A percentile compares a stretch with the other conserved stretches of the same genome.
Conservation (phyloP, 805 yeast species). For the Kazachstania viticola region DNA sequence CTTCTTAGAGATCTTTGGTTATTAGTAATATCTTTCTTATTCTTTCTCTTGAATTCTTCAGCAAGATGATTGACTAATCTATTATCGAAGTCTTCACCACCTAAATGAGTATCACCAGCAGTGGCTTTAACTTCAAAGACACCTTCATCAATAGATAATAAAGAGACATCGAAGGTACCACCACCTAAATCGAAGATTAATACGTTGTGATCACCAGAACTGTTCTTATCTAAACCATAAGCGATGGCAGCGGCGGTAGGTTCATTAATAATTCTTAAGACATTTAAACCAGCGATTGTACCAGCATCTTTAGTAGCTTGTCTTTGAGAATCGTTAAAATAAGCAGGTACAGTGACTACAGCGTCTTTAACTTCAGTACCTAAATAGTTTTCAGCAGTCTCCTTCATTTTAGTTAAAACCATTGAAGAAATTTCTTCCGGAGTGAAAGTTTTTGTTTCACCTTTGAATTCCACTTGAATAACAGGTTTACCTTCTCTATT, state of each 20-base stretch:
- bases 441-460: conserved; percentile 76
- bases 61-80: conserved; percentile 86
- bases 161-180: conserved; percentile 95
- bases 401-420: conserved; percentile 84
- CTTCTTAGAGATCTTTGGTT: conserved; percentile 96
- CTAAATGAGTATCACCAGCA: conserved; percentile 59
- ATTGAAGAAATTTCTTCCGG: conserved; percentile 94
- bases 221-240: conserved; percentile 76
- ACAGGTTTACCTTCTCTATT: conserved; percentile 68
- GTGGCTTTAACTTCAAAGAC: conserved; percentile 94
- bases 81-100: conserved; percentile 97
- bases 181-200: conserved; percentile 94
- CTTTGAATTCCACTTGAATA: conserved; percentile 71
- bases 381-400: conserved; percentile 78
- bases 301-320: conserved; percentile 98
- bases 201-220: conserved; percentile 74
- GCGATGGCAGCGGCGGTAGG: conserved; percentile 98
- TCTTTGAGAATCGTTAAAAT: conserved; percentile 95
- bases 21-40: conserved; percentile 78
- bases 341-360: conserved; percentile 93
- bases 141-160: conserved; percentile 88
- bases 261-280: conserved; percentile 88
- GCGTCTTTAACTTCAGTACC: conserved; percentile 80
- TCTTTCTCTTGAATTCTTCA: conserved; percentile 89
- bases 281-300: conserved; percentile 90